Conservation (phyloP, 2,329 filamentous ascomycete species). For the Colletotrichum godetiae region DNA sequence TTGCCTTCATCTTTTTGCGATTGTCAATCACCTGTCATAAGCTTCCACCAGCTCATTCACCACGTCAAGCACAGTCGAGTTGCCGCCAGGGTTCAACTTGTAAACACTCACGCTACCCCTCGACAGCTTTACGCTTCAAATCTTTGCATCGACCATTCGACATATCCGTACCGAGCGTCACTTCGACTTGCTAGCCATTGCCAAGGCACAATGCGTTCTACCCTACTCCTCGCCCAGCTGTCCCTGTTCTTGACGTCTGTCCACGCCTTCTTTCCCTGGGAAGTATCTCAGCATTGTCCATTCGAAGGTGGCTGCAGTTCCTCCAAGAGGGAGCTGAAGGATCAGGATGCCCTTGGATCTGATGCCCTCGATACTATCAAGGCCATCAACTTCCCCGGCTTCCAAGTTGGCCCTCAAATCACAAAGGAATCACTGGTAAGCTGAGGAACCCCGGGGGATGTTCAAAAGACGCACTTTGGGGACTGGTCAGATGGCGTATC, state of each 20-base stretch:
- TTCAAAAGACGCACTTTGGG: background rate
- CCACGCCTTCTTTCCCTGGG: conserved; percentile 61
- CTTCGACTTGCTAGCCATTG: background rate
- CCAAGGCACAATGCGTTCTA: conserved; percentile 53
- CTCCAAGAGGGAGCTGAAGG: conserved; percentile 33
- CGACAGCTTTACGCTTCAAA: background rate
- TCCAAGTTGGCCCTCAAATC: conserved; percentile 41
- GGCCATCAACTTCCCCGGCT: conserved; percentile 45
- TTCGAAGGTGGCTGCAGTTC: conserved; percentile 42
- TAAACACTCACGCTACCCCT: background rate
- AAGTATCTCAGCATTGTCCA: conserved; percentile 45
- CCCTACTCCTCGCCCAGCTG: conserved; percentile 54
- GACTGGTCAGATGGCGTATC: background rate
- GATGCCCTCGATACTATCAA: conserved; percentile 27
- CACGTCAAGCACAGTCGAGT: background rate
- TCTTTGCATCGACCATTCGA: background rate
- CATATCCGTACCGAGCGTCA: background rate
- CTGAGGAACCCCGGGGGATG: background rate
- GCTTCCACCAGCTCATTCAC: background rate
- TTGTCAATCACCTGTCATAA: background rate
- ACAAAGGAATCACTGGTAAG: conserved; percentile 7
- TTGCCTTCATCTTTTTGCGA: background rate
- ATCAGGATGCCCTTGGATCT: conserved; percentile 13
- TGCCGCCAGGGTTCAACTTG: background rate
- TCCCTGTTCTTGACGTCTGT: conserved; percentile 58